Percentiles rank a stretch among this genome's conserved stretches.
These are phyloP conservation scores for Huntiella bhutanensis DNA, from an alignment of 2,329 filamentous ascomycete species.

Conservation along the genomic window DNA sequence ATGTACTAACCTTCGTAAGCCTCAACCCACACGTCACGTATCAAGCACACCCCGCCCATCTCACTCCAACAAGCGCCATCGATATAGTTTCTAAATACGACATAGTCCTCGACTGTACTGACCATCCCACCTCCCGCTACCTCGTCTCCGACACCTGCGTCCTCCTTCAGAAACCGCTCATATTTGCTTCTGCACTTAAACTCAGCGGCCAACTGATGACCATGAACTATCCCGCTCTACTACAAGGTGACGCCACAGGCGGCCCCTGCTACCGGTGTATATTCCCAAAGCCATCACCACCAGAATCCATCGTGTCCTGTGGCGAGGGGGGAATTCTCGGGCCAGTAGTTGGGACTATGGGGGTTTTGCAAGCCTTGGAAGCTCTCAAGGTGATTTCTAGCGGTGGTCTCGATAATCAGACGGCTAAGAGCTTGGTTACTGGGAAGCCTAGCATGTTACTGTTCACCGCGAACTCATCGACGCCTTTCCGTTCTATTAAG, in stretches of 20 bases:
- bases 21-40: constrained; percentile 58
- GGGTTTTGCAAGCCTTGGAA: constrained; percentile 77
- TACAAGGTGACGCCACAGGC: constrained; percentile 33
- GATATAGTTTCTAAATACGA: constrained; percentile 54
- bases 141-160: constrained; percentile 83
- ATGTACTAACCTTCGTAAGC: constrained; percentile 20
- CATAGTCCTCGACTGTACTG: constrained; percentile 82
- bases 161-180: constrained; percentile 55
- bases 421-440: neutral
- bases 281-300: constrained; percentile 72
- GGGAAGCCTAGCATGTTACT: constrained; percentile 22
- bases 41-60: constrained; percentile 39
- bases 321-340: constrained; percentile 86
- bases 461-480: constrained; percentile 26
- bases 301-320: constrained; percentile 66
- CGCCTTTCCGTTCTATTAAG: constrained; percentile 51
- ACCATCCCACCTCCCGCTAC: constrained; percentile 81
- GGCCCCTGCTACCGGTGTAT: constrained; percentile 89
- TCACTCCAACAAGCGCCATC: constrained; percentile 50
- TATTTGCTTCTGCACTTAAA: constrained; percentile 77
- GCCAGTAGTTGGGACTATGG: constrained; percentile 84
- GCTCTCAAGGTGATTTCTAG: constrained; percentile 60
- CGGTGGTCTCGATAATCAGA: constrained; percentile 8
- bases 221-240: constrained; percentile 58
- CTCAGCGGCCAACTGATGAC: constrained; percentile 82